Evolutionary conservation across 495 filamentous ascomycete species (phyloP), one percentile per base, ranked within the genome.

Genomic region (Hypoxylon intermedium): DNA sequence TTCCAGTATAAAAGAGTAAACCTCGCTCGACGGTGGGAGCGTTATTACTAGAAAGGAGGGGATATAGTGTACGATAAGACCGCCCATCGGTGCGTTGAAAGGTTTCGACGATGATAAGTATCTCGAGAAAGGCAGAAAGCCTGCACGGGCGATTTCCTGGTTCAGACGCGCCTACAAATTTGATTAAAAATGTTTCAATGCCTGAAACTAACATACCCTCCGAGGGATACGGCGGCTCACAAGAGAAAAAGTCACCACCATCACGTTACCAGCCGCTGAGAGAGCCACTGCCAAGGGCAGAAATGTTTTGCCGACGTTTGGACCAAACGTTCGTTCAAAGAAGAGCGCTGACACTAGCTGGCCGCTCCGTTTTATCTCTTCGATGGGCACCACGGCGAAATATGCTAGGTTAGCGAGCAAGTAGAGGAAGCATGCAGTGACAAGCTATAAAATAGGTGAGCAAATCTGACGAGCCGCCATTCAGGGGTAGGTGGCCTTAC

Each of bases 1-100:
- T 31, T 89, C 85, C 7, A 89, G 75, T 53, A 91, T 90, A 59
- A 91, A 90, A 42, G 83, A 86, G 67, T 89, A 91, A 4, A 87
- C 83, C 41, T 87, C 82, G n/a, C 79, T 75, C 36, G 83, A 80
- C 2, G 87, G 84, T 0, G 86, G 87, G 1, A 90, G 76, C 3
- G 76, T 65, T 20, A 89, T 89, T 9, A 90, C 86, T 1, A 89
- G 72, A 0, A 88, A 44, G 0, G 86, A 89, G 0, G 87, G 87
- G 16, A 90, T 75, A 63, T 83, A 89, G 59, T 90, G 87, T 0
- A 88, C 81, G 5, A 89, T 78, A 0, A 91, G 74, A 0, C 84
- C 88, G 0, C 87, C 85, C 3, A 89, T 66, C 0, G 89, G 88
- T 1, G 89, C 82, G 21, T 83, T 79, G 50, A 89, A 92, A 0